Evolutionary conservation across 805 yeast species (phyloP), one percentile per base, ranked within the genome.

Genomic region (Nakazawaea pomicola): DNA sequence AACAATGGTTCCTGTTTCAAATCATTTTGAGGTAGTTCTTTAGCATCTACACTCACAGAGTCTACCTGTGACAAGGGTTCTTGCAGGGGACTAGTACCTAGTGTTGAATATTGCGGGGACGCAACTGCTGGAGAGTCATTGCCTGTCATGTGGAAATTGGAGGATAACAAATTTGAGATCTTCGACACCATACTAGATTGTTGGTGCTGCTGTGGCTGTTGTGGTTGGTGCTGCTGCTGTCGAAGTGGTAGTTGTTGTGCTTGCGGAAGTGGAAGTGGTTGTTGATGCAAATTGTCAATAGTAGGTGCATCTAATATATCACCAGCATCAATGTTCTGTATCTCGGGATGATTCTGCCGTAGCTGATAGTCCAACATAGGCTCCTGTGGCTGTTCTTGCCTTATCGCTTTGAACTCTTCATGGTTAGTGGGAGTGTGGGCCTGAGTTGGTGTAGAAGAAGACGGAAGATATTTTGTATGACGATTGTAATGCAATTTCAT

Each of bases 401-500:
- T n/a, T n/a, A n/a, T n/a, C n/a, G n/a, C n/a, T n/a, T n/a, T n/a
- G n/a, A n/a, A n/a, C n/a, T n/a, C n/a, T n/a, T n/a, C n/a, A n/a
- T n/a, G n/a, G n/a, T n/a, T n/a, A n/a, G n/a, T n/a, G n/a, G n/a
- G n/a, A n/a, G n/a, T n/a, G n/a, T n/a, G n/a, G n/a, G 7, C 25
- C 25, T 8, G 25, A 8, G 7, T 23, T 23, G 25, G 7, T 2
- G 34, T 14, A 11, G 29, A 10, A 4, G 10, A 14, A 12, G 11
- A n/a, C 14, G 17, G 17, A 11, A 7, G 28, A n/a, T 30, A 58
- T 27, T 52, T 35, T 35, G 47, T 52, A 54, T 72, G 61, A 48
- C 72, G 35, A 58, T 54, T 41, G 48, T 54, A 51, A 53, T 76
- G 65, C 56, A 78, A 54, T 25, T 64, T 65, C 41, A 64, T 64